Evolutionary conservation across 345 rosid species (phyloP).

Genomic region (Sisymbrium altissimum): DNA sequence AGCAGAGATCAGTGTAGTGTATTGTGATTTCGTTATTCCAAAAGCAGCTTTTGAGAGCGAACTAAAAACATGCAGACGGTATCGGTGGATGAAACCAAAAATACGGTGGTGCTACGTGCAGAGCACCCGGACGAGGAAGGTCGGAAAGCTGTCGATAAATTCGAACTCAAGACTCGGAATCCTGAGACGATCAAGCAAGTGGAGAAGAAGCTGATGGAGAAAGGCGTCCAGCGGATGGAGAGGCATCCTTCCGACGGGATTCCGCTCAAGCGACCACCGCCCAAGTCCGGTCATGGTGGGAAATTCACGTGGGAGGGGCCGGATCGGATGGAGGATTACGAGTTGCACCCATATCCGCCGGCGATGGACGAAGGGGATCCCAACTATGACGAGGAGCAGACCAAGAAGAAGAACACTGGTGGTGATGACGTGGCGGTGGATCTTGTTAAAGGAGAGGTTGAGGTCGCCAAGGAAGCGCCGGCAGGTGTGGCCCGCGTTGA

Average conservation of each 20-base stretch:
- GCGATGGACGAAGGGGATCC: slow-evolving; percentile 82
- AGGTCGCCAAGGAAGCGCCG: slow-evolving; percentile 50
- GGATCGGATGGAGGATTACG: slow-evolving; percentile 41
- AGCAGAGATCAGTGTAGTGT: not conserved
- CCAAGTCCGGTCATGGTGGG: slow-evolving; percentile 79
- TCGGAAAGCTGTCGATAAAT: slow-evolving; percentile 43
- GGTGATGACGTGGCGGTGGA: slow-evolving; percentile 43
- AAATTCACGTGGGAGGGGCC: slow-evolving; percentile 97
- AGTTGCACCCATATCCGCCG: slow-evolving; percentile 45
- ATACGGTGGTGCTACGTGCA: slow-evolving; percentile 46
- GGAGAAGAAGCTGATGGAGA: slow-evolving; percentile 62
- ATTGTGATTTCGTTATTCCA: not conserved
- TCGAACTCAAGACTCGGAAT: slow-evolving; percentile 43
- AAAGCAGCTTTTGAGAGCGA: not conserved
- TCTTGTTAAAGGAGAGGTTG: slow-evolving; percentile 54
- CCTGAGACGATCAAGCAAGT: slow-evolving; percentile 57
- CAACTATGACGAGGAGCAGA: slow-evolving; percentile 64
- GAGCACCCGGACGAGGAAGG: slow-evolving; percentile 50
- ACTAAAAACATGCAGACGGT: slow-evolving; percentile 11
- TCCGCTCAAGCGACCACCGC: slow-evolving; percentile 50
- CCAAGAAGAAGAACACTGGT: slow-evolving; percentile 21
- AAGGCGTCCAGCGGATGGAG: slow-evolving; percentile 73
- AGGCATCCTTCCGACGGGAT: slow-evolving; percentile 66
- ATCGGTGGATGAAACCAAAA: slow-evolving; percentile 41
- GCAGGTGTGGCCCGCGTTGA: slow-evolving; percentile 64